phyloP scores from a whole-genome alignment of 2,329 filamentous ascomycete species.

The Scedosporium apiospermum region DNA sequence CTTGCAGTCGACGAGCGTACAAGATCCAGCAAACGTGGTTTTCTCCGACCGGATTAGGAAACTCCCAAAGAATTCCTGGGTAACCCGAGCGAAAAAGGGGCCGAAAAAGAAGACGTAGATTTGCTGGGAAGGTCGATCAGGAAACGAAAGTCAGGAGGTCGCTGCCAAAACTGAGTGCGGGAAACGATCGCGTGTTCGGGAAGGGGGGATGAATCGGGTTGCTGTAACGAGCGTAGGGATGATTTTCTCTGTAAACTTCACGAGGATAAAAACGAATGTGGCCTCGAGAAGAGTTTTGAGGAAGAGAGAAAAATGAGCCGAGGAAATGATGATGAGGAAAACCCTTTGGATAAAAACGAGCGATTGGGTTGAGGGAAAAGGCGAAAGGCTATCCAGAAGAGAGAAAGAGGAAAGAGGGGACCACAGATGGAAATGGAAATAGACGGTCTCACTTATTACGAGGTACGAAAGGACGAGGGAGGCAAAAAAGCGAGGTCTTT shows the following conservation, averaged over 20 bases:
- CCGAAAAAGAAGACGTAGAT: no score
- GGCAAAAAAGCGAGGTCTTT: background rate
- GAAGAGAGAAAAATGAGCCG: background rate
- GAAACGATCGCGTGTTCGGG: background rate
- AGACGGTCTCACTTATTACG: background rate
- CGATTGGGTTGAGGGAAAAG: no score
- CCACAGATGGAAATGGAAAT: background rate
- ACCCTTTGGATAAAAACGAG: constrained; percentile 1
- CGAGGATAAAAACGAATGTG: background rate
- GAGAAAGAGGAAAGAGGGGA: constrained; percentile 1
- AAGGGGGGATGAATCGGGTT: background rate
- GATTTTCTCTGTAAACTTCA: background rate
- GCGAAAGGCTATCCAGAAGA: background rate
- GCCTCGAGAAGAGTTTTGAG: background rate
- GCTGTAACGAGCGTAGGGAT: background rate
- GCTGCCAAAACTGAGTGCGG: background rate
- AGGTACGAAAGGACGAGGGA: background rate
- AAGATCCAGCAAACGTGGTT: background rate
- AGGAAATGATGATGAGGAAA: background rate
- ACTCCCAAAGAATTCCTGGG: no score
- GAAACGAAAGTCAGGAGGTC: background rate
- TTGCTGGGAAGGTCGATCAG: no score
- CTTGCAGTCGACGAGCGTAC: background rate
- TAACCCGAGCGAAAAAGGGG: no score
- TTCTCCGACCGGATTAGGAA: background rate